These are phyloP conservation scores for Erodium maritimum DNA, from an alignment of 345 rosid species.

Conservation along the genomic window DNA sequence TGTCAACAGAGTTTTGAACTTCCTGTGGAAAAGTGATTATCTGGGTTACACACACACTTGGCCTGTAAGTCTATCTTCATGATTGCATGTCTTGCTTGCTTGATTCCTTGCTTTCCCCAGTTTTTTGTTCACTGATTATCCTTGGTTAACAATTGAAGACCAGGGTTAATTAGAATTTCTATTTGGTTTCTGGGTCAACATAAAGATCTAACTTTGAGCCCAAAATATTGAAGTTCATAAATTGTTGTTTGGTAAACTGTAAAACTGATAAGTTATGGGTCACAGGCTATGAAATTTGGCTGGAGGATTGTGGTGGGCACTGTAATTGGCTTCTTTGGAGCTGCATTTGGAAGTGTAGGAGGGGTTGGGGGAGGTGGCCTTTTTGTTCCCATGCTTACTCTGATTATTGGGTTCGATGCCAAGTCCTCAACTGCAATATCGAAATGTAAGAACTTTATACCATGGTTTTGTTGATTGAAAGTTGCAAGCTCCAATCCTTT, in stretches of 20 bases:
- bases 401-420: conserved; percentile 21
- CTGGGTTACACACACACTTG: conserved; percentile 27
- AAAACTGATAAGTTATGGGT: no score
- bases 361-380: conserved; percentile 23
- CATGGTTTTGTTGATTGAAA: not conserved
- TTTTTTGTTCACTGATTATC: no score
- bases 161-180: no score
- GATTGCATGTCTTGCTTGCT: not conserved
- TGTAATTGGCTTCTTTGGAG: conserved; percentile 22
- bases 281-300: conserved; percentile 17
- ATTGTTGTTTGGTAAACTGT: no score
- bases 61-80: conserved; percentile 30
- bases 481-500: no score
- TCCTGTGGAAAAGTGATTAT: conserved; percentile 16
- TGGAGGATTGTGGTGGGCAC: conserved; percentile 17
- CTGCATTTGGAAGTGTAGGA: conserved; percentile 24
- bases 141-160: no score
- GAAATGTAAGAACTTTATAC: conserved; percentile 14
- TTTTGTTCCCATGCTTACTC: no score
- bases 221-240: no score
- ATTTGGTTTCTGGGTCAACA: no score
- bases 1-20: conserved; percentile 1
- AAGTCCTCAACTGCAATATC: conserved; percentile 22
- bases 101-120: no score
- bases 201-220: no score